Base-by-base conservation (phyloP, 306 rosid species). In the Vigna nakashimae region DNA sequence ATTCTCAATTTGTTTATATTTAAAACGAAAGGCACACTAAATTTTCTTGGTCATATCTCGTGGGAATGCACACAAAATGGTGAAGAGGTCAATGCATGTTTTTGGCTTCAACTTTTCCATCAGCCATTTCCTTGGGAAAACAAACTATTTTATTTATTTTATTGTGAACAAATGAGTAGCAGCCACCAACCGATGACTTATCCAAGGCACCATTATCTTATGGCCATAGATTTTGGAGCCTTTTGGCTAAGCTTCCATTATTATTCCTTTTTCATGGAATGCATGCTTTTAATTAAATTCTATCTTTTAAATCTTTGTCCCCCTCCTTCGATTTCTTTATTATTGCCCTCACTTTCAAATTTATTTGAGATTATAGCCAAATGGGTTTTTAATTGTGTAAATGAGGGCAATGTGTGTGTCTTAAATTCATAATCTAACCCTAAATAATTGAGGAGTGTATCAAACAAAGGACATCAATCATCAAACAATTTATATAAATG, bases 311-410 rank as follows among this genome's bases (percentile, higher is more conserved):
- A 83, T 75, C 64, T 77, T 9, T 76, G 76, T 85, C 59, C 67
- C 88, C 80, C 87, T 42, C 65, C 79, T 84, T 84, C 82, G 66
- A 82, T 89, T 84, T 80, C 63, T 85, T 84, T 86, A 82, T 84
- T 30, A 65, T 60, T 55, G 58, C 52, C 67, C 68, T 81, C 72
- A 6, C 74, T 79, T 79, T 81, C 80, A 57, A n/a, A 34, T 74
- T 73, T 30, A 4, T 30, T 30, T 30, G 34, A 4, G 34, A 30
- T 30, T 30, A 3, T 30, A 30, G 34, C 4, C 34, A 30, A 30
- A 30, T 65, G 74, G 48, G 50, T 75, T 60, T 69, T 24, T 52
- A 69, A 83, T 73, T 63, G 73, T 81, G 15, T 77, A 64, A 56
- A 73, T 57, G 56, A 20, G 51, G 76, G 66, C 71, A 67, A 65